A percentile compares a stretch with the other conserved stretches of the same genome.
Conservation (phyloP, 2,329 filamentous ascomycete species). For the Orbilia javanica region DNA sequence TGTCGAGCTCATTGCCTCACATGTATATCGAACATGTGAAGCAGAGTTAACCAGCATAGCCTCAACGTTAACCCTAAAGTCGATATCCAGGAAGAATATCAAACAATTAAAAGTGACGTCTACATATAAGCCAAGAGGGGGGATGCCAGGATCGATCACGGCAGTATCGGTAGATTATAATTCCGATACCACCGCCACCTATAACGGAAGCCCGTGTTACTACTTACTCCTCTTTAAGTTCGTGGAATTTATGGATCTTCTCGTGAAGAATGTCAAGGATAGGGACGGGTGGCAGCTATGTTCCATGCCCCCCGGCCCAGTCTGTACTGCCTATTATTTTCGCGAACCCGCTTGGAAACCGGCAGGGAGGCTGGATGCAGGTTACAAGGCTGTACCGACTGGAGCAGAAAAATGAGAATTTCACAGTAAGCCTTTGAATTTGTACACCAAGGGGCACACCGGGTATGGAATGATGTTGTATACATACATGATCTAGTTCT, state of each 20-base stretch:
- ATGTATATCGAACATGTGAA: constrained; percentile 22
- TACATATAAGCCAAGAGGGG: not conserved
- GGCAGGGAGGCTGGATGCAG: constrained; percentile 12
- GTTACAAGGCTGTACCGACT: constrained; percentile 20
- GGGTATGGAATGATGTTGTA: constrained; percentile 29
- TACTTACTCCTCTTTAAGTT: not conserved
- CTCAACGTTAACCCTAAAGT: not conserved
- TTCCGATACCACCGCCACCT: not conserved
- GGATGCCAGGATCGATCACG: not conserved
- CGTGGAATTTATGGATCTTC: not conserved
- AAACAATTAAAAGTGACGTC: not conserved
- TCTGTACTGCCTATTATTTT: not conserved
- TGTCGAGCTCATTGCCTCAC: not conserved
- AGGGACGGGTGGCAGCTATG: not conserved
- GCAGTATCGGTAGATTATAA: constrained; percentile 11
- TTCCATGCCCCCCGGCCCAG: too few species aligned
- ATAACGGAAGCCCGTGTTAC: not conserved
- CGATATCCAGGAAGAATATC: not conserved
- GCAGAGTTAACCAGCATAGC: constrained; percentile 13
- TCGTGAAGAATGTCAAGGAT: not conserved
- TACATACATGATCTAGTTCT: constrained; percentile 39
- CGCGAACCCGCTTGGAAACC: constrained; percentile 1
- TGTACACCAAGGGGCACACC: not conserved
- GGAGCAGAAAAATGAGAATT: not conserved
- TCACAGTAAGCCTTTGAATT: not conserved